These are phyloP conservation scores for Cryptococcus deneoformans DNA, from an alignment of 1,284 basidiomycete genomes.

Conservation along the genomic window DNA sequence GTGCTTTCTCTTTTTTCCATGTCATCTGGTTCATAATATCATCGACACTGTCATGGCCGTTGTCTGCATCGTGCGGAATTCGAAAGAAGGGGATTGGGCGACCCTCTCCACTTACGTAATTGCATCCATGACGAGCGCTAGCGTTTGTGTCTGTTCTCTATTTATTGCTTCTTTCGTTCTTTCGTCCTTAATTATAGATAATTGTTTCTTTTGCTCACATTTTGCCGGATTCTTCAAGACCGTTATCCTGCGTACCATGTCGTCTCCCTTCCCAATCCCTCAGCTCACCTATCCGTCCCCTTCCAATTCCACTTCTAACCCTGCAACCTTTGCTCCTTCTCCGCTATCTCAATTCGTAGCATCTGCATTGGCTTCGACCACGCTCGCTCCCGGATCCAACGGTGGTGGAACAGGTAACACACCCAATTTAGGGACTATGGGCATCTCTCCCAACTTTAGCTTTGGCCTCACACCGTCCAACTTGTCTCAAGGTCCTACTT, in stretches of 20 bases:
- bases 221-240: no score
- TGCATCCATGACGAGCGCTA: no score
- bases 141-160: no score
- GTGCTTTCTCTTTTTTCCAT: no score
- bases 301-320: background rate
- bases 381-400: background rate
- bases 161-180: no score
- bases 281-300: slow-evolving; percentile 7
- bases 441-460: slow-evolving; percentile 1
- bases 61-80: no score
- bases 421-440: background rate
- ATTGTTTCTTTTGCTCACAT: no score
- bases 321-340: slow-evolving; percentile 10
- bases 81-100: no score
- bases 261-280: slow-evolving; percentile 4
- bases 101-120: no score
- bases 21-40: no score
- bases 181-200: no score
- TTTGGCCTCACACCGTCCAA: background rate
- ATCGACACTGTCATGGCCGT: no score
- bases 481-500: background rate
- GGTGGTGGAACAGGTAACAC: background rate
- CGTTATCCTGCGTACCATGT: background rate
- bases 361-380: background rate
- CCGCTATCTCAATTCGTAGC: slow-evolving; percentile 13